These are phyloP conservation scores for Lentinula detonsa DNA, from an alignment of 768 basidiomycete genomes.

Conservation along the genomic window DNA sequence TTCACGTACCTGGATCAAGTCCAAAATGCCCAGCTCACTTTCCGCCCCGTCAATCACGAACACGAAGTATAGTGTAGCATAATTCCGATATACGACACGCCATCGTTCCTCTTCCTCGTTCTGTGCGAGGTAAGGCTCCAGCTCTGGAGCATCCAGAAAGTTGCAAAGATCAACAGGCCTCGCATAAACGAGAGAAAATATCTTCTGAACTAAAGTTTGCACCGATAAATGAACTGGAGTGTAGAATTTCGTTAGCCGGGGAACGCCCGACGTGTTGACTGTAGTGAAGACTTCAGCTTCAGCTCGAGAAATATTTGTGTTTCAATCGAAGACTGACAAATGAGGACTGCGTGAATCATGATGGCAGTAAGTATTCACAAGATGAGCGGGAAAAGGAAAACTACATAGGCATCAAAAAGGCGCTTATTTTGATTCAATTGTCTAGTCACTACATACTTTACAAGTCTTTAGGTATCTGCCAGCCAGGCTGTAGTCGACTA, in stretches of 20 bases:
- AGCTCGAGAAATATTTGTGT: neutral
- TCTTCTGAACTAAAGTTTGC: constrained; percentile 75
- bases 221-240: constrained; percentile 66
- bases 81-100: constrained; percentile 90
- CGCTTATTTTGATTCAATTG: no score
- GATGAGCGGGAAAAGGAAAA: constrained; percentile 19
- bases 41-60: constrained; percentile 96
- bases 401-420: neutral
- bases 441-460: constrained; percentile 3
- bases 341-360: constrained; percentile 86
- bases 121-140: constrained; percentile 66
- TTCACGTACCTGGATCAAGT: constrained; percentile 83
- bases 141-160: constrained; percentile 90
- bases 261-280: constrained; percentile 93
- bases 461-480: constrained; percentile 69
- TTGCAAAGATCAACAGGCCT: constrained; percentile 87
- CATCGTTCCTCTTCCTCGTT: constrained; percentile 56
- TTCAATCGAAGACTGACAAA: constrained; percentile 48
- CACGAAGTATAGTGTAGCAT: constrained; percentile 95
- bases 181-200: constrained; percentile 81
- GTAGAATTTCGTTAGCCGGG: constrained; percentile 86
- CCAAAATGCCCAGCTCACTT: constrained; percentile 93
- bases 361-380: neutral
- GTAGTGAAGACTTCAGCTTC: constrained; percentile 13
- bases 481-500: constrained; percentile 74